phyloP scores from a whole-genome alignment of 2,329 filamentous ascomycete genomes.

The Penicillium occitanis region DNA sequence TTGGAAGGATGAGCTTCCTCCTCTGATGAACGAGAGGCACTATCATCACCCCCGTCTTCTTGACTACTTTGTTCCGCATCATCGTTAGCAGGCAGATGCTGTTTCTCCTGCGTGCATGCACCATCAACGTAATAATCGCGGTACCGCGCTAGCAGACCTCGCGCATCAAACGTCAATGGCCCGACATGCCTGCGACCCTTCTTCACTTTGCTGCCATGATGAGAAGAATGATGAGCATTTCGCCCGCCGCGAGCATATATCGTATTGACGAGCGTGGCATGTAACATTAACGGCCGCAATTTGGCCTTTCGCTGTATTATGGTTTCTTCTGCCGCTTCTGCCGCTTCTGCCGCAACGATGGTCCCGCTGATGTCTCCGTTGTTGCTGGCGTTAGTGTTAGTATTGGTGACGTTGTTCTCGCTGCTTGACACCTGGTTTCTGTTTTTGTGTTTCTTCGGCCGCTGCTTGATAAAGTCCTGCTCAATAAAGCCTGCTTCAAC shows the following conservation, averaged over 20 bases:
- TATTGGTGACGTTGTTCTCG: neutral
- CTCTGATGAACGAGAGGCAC: constrained; percentile 9
- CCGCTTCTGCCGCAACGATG: neutral
- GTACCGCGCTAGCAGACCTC: constrained; percentile 35
- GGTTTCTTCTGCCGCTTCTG: constrained; percentile 15
- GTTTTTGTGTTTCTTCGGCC: constrained; percentile 1
- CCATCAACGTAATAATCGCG: constrained; percentile 37
- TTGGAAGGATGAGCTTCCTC: constrained; percentile 22
- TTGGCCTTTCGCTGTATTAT: constrained; percentile 25
- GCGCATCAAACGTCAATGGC: constrained; percentile 51
- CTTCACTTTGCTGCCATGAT: constrained; percentile 13
- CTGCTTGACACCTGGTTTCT: neutral
- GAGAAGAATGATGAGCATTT: constrained; percentile 1
- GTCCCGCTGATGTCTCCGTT: neutral
- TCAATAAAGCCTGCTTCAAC: constrained; percentile 45
- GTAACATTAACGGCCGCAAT: constrained; percentile 66
- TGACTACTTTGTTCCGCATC: constrained; percentile 4
- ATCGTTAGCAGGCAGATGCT: neutral
- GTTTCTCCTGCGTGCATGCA: constrained; percentile 26
- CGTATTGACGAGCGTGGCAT: constrained; percentile 85
- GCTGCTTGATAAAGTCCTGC: constrained; percentile 28
- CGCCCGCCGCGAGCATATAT: constrained; percentile 57
- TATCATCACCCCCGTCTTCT: constrained; percentile 13
- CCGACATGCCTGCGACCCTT: constrained; percentile 21
- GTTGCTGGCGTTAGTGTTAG: neutral